Evolutionary conservation across 2,329 filamentous ascomycete genomes (phyloP).

Genomic region (Rhexocercosporidium sp.): DNA sequence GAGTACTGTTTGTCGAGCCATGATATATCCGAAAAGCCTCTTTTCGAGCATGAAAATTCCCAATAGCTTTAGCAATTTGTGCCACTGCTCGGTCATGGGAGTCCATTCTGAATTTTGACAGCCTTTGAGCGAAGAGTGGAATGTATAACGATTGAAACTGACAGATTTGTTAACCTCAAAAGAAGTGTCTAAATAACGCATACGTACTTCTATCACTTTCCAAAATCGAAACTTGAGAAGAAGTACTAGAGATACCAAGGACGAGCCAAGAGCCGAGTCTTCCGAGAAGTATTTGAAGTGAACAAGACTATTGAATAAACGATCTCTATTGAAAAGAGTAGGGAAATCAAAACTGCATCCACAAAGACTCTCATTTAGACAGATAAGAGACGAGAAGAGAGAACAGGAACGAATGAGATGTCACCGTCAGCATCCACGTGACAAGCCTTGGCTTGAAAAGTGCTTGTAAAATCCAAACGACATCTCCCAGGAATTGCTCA

Average conservation of each 20-base stretch:
- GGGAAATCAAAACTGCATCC: neutral
- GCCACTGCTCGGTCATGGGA: slow-evolving; percentile 31
- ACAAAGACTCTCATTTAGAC: neutral
- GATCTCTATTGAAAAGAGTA: neutral
- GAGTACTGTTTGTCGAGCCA: slow-evolving; percentile 59
- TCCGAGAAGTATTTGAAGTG: neutral
- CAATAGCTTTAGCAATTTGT: slow-evolving; percentile 25
- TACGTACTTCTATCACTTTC: too few species aligned
- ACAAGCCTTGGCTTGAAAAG: neutral
- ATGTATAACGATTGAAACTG: neutral
- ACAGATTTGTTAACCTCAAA: neutral
- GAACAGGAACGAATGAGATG: neutral
- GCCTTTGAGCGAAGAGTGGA: neutral
- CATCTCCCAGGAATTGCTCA: neutral
- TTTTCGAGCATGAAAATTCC: slow-evolving; percentile 31
- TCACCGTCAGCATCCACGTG: neutral
- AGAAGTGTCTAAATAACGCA: too few species aligned
- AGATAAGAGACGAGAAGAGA: neutral
- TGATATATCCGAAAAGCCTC: slow-evolving; percentile 57
- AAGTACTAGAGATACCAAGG: slow-evolving; percentile 10
- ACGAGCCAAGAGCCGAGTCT: slow-evolving; percentile 4
- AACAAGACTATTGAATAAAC: neutral
- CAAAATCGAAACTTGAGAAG: too few species aligned
- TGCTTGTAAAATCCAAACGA: neutral
- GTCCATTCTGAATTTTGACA: slow-evolving; percentile 27